Conservation (phyloP, 352 stramenopile genomes). For the Pythium aristosporum region DNA sequence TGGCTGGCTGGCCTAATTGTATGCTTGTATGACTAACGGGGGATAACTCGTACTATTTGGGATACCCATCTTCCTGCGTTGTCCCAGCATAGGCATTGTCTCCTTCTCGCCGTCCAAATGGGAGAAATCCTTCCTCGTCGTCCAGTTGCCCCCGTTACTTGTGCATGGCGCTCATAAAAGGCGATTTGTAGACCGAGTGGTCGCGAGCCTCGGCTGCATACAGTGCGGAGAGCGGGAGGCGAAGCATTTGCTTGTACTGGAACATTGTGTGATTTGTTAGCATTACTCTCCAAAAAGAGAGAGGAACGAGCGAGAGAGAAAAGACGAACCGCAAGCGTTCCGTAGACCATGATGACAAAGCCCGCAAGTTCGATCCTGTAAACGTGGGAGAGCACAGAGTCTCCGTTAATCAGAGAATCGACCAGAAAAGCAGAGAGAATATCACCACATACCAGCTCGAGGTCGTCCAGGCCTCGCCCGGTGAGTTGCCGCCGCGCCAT, state of each 20-base stretch:
- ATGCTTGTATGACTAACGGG: neutral
- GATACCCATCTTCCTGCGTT: too few species aligned
- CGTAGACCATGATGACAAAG: conserved; percentile 80
- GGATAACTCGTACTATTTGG: too few species aligned
- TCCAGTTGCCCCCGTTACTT: conserved; percentile 35
- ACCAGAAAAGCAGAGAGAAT: conserved; percentile 7
- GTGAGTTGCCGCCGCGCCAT: conserved; percentile 56
- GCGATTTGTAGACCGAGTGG: conserved; percentile 51
- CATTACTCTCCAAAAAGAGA: neutral
- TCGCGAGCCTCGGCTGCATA: conserved; percentile 57
- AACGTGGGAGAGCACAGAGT: neutral
- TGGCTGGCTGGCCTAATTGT: neutral
- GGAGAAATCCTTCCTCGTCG: too few species aligned
- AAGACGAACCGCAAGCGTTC: conserved; percentile 66
- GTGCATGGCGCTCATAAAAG: conserved; percentile 78
- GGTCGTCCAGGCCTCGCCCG: conserved; percentile 67
- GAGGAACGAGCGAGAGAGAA: neutral
- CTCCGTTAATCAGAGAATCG: neutral
- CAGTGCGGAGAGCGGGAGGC: conserved; percentile 40
- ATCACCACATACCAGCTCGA: conserved; percentile 54
- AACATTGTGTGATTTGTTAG: neutral
- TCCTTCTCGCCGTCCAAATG: too few species aligned
- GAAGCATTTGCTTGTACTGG: conserved; percentile 84
- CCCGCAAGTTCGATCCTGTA: conserved; percentile 65
- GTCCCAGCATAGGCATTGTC: too few species aligned